Evolutionary conservation across 345 rosid species (phyloP).

Genomic region (Viola odorata): DNA sequence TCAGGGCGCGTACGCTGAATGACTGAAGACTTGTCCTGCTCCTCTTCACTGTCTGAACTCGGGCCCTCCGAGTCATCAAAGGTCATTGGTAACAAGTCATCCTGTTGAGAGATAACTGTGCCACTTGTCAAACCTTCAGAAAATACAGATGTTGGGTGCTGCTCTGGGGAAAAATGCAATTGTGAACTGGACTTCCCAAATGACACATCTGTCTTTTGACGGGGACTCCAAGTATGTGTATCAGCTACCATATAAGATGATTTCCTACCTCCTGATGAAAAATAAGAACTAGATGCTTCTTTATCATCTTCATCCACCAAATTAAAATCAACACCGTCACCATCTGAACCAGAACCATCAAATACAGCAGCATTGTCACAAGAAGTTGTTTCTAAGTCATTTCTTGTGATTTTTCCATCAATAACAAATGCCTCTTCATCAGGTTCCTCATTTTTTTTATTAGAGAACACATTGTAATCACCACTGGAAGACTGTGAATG

Average conservation of each 20-base stretch:
- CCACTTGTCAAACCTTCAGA: conserved; percentile 37
- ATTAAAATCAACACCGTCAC: conserved; percentile 41
- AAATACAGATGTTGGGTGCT: conserved; percentile 27
- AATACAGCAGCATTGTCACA: conserved; percentile 40
- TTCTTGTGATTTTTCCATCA: conserved; percentile 34
- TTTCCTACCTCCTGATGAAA: conserved; percentile 33
- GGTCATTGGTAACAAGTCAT: conserved; percentile 34
- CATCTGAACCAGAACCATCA: conserved; percentile 65
- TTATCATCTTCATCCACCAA: conserved; percentile 22
- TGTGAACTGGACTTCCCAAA: conserved; percentile 26
- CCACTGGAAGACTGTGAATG: conserved; percentile 31
- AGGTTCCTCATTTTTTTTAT: conserved; percentile 15
- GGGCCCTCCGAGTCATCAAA: conserved; percentile 45
- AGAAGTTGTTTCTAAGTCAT: conserved; percentile 23
- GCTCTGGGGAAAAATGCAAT: conserved; percentile 31
- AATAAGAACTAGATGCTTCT: conserved; percentile 26
- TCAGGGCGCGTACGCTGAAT: conserved; percentile 8
- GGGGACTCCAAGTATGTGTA: conserved; percentile 30
- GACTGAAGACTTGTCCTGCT: conserved; percentile 14
- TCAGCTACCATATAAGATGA: conserved; percentile 26
- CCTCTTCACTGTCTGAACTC: conserved; percentile 17
- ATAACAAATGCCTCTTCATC: conserved; percentile 41
- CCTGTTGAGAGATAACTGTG: conserved; percentile 33
- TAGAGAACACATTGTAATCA: conserved; percentile 28
- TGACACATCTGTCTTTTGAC: conserved; percentile 18